A percentile compares a stretch with the other conserved stretches of the same genome.
Evolutionary conservation across 768 basidiomycete genomes (phyloP).

Genomic region (Tylopilus sp.): DNA sequence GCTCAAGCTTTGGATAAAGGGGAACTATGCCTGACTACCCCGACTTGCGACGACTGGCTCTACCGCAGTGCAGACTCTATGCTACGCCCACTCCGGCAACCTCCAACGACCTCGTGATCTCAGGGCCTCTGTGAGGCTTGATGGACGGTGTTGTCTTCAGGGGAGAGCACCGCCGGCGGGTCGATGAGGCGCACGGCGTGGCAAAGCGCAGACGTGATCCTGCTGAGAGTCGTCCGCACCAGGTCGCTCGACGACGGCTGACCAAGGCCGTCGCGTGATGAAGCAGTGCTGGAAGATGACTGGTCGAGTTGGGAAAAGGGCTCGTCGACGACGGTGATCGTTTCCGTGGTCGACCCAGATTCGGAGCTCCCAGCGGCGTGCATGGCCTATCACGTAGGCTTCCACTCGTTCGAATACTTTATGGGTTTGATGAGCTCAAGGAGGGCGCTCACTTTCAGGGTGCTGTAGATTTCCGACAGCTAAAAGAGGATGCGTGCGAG

Average conservation of each 20-base stretch:
- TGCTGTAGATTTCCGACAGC: constrained; percentile 89
- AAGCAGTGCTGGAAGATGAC: constrained; percentile 9
- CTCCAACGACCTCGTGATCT: too few relatives aligned
- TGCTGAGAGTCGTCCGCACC: constrained; percentile 73
- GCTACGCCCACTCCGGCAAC: too few relatives aligned
- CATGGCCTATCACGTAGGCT: constrained; percentile 91
- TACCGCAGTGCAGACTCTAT: too few relatives aligned
- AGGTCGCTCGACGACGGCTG: constrained; percentile 73
- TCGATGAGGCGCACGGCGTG: constrained; percentile 60
- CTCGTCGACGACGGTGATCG: constrained; percentile 81
- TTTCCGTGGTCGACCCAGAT: constrained; percentile 90
- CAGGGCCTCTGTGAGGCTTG: too few relatives aligned
- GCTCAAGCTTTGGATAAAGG: too few relatives aligned
- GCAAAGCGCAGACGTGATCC: constrained; percentile 71
- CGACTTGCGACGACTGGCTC: too few relatives aligned
- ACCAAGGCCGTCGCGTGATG: constrained; percentile 45
- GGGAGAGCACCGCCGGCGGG: constrained; percentile 36
- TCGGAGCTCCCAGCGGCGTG: constrained; percentile 78
- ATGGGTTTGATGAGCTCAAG: constrained; percentile 78
- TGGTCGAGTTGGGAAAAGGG: constrained; percentile 49
- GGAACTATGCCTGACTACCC: too few relatives aligned
- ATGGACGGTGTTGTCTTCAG: constrained; percentile 39
- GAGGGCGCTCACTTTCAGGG: constrained; percentile 76
- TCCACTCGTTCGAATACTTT: constrained; percentile 69
- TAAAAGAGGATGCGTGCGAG: constrained; percentile 85